Conservation (phyloP, 805 yeast genomes). For the Monosporozyma unispora region DNA sequence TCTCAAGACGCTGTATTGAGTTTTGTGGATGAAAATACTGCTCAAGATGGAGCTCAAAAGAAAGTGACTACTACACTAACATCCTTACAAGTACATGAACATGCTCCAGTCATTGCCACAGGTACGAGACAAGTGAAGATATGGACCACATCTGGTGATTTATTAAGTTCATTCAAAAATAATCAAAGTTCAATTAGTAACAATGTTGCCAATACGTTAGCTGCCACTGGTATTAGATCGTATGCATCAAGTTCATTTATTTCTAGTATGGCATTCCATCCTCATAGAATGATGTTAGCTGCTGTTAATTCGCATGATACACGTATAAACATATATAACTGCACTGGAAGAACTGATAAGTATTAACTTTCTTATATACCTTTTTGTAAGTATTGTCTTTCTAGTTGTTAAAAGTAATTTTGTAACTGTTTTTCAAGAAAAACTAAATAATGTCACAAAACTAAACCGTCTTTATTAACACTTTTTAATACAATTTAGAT, state of each 20-base stretch:
- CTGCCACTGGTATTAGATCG: conserved; percentile 27
- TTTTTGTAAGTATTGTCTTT: not conserved
- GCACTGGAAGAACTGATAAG: conserved; percentile 15
- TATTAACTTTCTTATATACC: not conserved
- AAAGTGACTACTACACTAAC: conserved; percentile 36
- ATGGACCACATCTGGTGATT: conserved; percentile 80
- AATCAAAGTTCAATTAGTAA: conserved; percentile 21
- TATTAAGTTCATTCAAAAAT: conserved; percentile 51
- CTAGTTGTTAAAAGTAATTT: not conserved
- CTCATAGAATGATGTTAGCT: conserved; percentile 90
- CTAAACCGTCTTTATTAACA: not conserved
- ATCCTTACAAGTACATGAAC: conserved; percentile 81
- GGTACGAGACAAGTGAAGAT: conserved; percentile 73
- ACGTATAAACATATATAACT: conserved; percentile 52
- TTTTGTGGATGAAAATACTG: conserved; percentile 43
- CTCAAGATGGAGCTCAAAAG: conserved; percentile 20
- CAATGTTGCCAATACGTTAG: conserved; percentile 26
- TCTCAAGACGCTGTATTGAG: conserved; percentile 57
- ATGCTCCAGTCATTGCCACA: conserved; percentile 88
- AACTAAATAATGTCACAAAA: not conserved
- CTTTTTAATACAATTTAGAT: too few relatives aligned
- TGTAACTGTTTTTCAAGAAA: not conserved
- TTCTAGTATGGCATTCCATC: conserved; percentile 70
- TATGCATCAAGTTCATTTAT: conserved; percentile 38
- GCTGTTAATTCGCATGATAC: conserved; percentile 74